phyloP scores from a whole-genome alignment of 768 basidiomycete genomes.

The Trametes cubensis region DNA sequence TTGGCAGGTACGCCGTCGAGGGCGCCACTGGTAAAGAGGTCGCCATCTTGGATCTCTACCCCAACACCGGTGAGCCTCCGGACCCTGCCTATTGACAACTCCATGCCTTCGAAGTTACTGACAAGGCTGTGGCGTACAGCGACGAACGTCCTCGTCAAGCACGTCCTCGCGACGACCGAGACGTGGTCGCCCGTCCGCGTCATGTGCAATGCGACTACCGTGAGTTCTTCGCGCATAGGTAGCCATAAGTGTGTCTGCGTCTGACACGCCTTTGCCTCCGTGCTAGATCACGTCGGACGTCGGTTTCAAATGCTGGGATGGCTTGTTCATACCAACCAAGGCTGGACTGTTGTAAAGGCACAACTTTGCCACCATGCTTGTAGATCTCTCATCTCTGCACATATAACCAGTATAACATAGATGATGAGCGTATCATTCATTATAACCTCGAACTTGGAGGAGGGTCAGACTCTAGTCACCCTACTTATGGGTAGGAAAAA shows the following conservation, averaged over 20 bases:
- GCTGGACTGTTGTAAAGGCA: constrained; percentile 31
- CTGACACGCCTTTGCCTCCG: too few relatives aligned
- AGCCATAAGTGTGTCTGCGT: neutral
- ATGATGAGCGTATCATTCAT: too few relatives aligned
- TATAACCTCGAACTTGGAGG: too few relatives aligned
- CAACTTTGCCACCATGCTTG: too few relatives aligned
- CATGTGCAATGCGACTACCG: constrained; percentile 57
- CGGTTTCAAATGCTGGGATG: constrained; percentile 54
- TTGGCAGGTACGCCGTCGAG: constrained; percentile 44
- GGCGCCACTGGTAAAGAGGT: constrained; percentile 63
- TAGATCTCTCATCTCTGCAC: too few relatives aligned
- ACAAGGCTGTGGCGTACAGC: constrained; percentile 36
- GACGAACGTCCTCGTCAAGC: constrained; percentile 50
- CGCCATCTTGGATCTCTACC: constrained; percentile 59
- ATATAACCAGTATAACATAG: too few relatives aligned
- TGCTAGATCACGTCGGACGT: constrained; percentile 47
- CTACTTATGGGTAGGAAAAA: too few relatives aligned
- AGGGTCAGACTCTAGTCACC: too few relatives aligned
- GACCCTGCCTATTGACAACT: neutral
- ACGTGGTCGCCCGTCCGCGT: constrained; percentile 47
- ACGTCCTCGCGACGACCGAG: constrained; percentile 50
- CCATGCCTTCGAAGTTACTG: neutral
- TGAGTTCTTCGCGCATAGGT: constrained; percentile 30
- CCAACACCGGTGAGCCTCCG: constrained; percentile 48
- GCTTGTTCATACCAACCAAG: constrained; percentile 45